Percentiles rank a stretch among this genome's conserved stretches.
phyloP scores from a whole-genome alignment of 129 eudicot species.

The Smallanthus sonchifolius region DNA sequence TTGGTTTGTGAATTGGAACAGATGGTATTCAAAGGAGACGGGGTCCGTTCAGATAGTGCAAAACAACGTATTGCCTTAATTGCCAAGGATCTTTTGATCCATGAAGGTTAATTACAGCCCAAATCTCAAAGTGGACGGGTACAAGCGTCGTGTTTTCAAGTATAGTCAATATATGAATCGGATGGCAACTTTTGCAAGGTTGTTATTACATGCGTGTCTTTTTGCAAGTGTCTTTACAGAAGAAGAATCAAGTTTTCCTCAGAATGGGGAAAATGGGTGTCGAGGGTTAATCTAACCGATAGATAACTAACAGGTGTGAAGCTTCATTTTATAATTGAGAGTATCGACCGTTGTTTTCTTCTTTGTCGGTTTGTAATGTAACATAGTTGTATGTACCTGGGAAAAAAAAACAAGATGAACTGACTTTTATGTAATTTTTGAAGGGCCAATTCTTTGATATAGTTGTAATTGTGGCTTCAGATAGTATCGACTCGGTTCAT shows the following conservation, averaged over 20 bases:
- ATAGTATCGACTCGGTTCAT: background rate
- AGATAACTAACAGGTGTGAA: conserved; percentile 45
- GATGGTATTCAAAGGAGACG: conserved; percentile 77
- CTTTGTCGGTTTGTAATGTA: conserved; percentile 37
- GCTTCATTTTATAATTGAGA: conserved; percentile 18
- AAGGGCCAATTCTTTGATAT: conserved; percentile 26
- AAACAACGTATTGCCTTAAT: conserved; percentile 86
- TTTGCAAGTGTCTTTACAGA: conserved; percentile 21
- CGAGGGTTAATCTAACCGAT: conserved; percentile 50
- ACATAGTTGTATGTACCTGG: conserved; percentile 27
- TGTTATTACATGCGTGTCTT: background rate
- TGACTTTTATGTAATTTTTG: conserved; percentile 27
- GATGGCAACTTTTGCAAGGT: conserved; percentile 7
- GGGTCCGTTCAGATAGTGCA: conserved; percentile 71
- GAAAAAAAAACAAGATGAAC: conserved; percentile 7
- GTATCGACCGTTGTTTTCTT: conserved; percentile 13
- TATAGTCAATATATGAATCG: conserved; percentile 6
- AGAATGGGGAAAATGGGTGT: conserved; percentile 8
- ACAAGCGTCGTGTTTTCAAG: conserved; percentile 13
- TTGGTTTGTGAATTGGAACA: conserved; percentile 25
- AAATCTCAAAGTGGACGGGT: conserved; percentile 5
- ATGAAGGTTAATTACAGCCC: conserved; percentile 48
- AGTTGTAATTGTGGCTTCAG: conserved; percentile 3
- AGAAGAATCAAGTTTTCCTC: conserved; percentile 21
- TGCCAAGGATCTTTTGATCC: conserved; percentile 80